Evolutionary conservation across 441 rosid species (phyloP), one percentile per base, ranked within the genome.

Genomic region (Pelargonium australe): DNA sequence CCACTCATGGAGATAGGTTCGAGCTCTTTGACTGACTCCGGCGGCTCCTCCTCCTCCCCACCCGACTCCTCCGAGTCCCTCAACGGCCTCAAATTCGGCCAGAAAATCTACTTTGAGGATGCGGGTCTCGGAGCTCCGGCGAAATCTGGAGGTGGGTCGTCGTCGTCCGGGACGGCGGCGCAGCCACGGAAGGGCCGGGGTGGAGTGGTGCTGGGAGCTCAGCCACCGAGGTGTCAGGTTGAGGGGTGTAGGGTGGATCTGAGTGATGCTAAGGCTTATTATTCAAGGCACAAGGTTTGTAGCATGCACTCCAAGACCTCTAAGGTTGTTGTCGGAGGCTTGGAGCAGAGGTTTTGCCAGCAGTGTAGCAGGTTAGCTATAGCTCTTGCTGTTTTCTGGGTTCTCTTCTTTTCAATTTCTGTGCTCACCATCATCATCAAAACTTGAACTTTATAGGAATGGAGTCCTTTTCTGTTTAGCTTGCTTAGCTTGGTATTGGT

Each of bases 221-320:
- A n/a, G 57, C 57, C 57, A 11, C 16, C 57, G 14, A 49, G 57
- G 57, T 49, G 57, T 49, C 57, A 49, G 82, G 97, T 90, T 43
- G 97, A 95, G 78, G 99, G 98, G 17, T 95, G 99, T 71, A 78
- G 75, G 14, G 83, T 84, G 94, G 99, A 92, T 92, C 98, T 95
- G 85, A 92, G 83, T 75, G 90, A 87, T 76, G 88, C 83, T 25
- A 95, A 92, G 81, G 82, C 94, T 79, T 95, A 92, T 76, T 87
- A 95, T 83, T 83, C 91, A 0, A 85, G 94, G 82, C 99, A 95
- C 64, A 95, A 88, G 81, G 97, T 95, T 23, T 95, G 99, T 77
- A 74, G 83, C 9, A 73, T 84, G 83, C 99, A 95, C 74, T 90
- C 99, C 10, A 95, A 95, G 75, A 80, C 95, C 67, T 80, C 98